Evolutionary conservation across 140 eudicot species (phyloP), one percentile per base, ranked within the genome.

Genomic region (Cichorium intybus): DNA sequence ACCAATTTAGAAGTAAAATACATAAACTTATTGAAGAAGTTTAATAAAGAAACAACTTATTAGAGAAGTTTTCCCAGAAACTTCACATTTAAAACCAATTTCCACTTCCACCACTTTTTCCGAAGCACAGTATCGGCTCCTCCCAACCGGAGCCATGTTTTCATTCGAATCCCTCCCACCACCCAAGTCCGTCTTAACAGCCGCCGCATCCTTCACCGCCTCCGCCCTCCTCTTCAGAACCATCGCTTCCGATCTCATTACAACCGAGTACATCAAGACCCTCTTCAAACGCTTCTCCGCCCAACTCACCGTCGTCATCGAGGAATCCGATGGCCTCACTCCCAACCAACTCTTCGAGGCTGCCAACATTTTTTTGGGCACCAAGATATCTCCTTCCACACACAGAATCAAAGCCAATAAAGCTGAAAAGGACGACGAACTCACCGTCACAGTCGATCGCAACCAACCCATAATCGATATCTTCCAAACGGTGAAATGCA

Each of bases 341-440:
- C 37, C 81, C 10, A 79, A 75, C 75, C 82, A 71, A 37, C 66
- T 79, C 64, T 82, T 78, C 63, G 69, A 82, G 2, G 77, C 84
- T 35, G 60, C 84, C 34, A 64, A 58, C 34, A 28, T 75, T 28
- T 79, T 37, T 77, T 39, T 82, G 34, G 74, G 67, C 27, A 24
- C 74, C 76, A 78, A 66, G 49, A 9, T 74, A 51, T 61, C 81
- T 3, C 76, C 84, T 24, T 48, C 79, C 10, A 78, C 68, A 1
- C 63, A 11, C 51, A 18, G 84, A 6, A 74, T 82, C 73, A 74
- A 70, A 49, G 70, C 56, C 39, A 71, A 24, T 14, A 74, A 70
- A 60, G 65, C 64, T 60, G 68, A 74, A 20, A 49, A 61, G 15
- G 81, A 78, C 10, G 46, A 70, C 7, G 54, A 74, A 10, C 22